Percentiles rank a stretch among this genome's conserved stretches.
Conservation (phyloP, 164 flowering plant genomes). For the Nelumbo lutea region DNA sequence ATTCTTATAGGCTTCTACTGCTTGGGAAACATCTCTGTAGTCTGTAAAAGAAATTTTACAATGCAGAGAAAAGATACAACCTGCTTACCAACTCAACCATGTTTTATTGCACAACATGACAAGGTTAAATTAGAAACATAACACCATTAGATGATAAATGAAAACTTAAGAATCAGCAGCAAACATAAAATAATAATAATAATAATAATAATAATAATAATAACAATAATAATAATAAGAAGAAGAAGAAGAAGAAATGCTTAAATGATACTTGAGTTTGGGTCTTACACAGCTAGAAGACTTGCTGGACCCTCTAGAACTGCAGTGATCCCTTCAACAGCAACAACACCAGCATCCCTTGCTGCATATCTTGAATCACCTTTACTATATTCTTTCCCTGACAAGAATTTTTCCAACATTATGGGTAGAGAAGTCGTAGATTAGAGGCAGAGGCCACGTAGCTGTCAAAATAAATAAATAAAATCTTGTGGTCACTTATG, state of each 20-base stretch:
- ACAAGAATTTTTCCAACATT: neutral
- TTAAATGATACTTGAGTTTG: neutral
- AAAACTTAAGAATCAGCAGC: neutral
- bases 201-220: neutral
- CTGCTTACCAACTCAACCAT: neutral
- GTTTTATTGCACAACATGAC: neutral
- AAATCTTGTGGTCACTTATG: slow-evolving; percentile 1
- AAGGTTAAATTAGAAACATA: neutral
- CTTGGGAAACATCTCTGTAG: neutral
- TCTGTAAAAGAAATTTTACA: too few species aligned
- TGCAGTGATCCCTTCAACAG: slow-evolving; percentile 88
- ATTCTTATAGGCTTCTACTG: neutral
- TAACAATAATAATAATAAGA: neutral
- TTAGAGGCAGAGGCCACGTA: too few species aligned
- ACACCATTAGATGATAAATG: too few species aligned
- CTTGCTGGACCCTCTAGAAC: slow-evolving; percentile 84
- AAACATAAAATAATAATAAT: neutral
- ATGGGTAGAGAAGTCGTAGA: too few species aligned
- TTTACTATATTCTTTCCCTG: slow-evolving; percentile 99
- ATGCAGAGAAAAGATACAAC: neutral
- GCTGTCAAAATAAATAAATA: neutral
- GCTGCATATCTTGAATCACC: slow-evolving; percentile 94
- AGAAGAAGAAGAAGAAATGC: neutral
- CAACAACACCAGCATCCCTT: slow-evolving; percentile 64
- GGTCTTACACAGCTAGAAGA: slow-evolving; percentile 74